Percentiles rank a stretch among this genome's conserved stretches.
Conservation (phyloP, 768 basidiomycete species). For the Hypholoma fasciculare region DNA sequence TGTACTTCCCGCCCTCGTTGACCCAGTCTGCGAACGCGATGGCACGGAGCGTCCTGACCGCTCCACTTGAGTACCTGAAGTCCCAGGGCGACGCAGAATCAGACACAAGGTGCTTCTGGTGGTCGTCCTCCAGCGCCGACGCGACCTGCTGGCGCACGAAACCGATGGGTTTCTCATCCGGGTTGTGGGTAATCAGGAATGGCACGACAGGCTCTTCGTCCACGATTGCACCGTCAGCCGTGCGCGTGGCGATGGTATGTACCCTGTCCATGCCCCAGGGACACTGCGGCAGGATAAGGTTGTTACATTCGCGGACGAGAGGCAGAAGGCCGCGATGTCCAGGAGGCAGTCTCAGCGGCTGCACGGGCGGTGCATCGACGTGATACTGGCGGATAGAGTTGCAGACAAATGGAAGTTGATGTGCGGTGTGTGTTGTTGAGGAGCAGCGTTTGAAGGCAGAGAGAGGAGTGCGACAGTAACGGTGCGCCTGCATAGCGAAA, state of each 20-base stretch:
- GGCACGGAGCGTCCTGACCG: slow-evolving; percentile 16
- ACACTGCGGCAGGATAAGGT: slow-evolving; percentile 23
- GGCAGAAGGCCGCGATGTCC: slow-evolving; percentile 27
- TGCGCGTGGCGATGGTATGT: slow-evolving; percentile 20
- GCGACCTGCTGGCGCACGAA: slow-evolving; percentile 28
- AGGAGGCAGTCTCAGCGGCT: slow-evolving; percentile 20
- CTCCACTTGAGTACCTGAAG: slow-evolving; percentile 22
- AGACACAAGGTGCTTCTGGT: slow-evolving; percentile 26
- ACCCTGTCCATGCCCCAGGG: slow-evolving; percentile 16
- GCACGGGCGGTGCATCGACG: slow-evolving; percentile 14
- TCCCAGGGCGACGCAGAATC: slow-evolving; percentile 29
- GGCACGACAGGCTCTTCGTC: slow-evolving; percentile 26
- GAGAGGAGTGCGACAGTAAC: background rate
- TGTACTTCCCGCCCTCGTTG: slow-evolving; percentile 31
- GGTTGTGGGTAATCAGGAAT: slow-evolving; percentile 25
- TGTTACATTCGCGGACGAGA: slow-evolving; percentile 26
- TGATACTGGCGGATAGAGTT: slow-evolving; percentile 10
- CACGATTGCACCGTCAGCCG: slow-evolving; percentile 16
- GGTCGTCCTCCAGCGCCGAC: slow-evolving; percentile 28
- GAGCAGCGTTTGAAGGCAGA: background rate
- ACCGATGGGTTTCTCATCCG: slow-evolving; percentile 22
- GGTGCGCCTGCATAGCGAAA: background rate
- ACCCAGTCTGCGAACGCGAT: slow-evolving; percentile 34
- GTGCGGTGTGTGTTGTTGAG: background rate
- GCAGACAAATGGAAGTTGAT: background rate